Evolutionary conservation across 257 asterid genomes (phyloP), one percentile per base, ranked within the genome.

Genomic region (Solanum peruvianum): DNA sequence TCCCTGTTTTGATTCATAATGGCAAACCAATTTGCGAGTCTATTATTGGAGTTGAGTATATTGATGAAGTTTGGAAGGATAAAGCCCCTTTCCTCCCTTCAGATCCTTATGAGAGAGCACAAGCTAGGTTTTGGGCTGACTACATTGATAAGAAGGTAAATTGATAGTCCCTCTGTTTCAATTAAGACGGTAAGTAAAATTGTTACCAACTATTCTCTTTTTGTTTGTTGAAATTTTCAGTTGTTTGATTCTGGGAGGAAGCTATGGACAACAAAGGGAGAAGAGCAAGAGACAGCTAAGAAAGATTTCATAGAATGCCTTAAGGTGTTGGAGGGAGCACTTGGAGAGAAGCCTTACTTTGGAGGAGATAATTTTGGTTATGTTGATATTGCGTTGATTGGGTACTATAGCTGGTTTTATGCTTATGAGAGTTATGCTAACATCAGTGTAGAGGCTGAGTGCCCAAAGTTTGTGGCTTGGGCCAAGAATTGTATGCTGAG

Each of bases 401-500:
- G 87, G 7, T 86, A 2, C 71, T 89, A 84, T 60, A 66, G 37
- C 33, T 89, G 91, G 91, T 89, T 89, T 29, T 11, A 45, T 89
- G 37, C 87, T n/a, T 86, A 31, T 16, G 89, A 89, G 87, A 86
- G 37, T 9, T 89, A 69, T 76, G 89, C 86, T 35, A 85, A 90
- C 52, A 78, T 92, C 14, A 90, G 83, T 41, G 41, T 72, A 5
- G 94, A 89, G 67, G 86, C 89, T n/a, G 91, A 91, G 80, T 89
- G 93, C 2, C 93, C 93, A 4, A 90, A 87, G 82, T 15, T 92
- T 83, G 89, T 87, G 12, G 85, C 15, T 14, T 92, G 95, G 95
- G 91, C 71, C 21, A 90, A 89, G 47, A 93, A 88, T 52, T 93
- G 93, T 86, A 80, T 88, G 91, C 56, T 62, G 69, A 92, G 45